These are phyloP conservation scores for Fusarium begoniae DNA, from an alignment of 2,329 filamentous ascomycete genomes.

Conservation along the genomic window DNA sequence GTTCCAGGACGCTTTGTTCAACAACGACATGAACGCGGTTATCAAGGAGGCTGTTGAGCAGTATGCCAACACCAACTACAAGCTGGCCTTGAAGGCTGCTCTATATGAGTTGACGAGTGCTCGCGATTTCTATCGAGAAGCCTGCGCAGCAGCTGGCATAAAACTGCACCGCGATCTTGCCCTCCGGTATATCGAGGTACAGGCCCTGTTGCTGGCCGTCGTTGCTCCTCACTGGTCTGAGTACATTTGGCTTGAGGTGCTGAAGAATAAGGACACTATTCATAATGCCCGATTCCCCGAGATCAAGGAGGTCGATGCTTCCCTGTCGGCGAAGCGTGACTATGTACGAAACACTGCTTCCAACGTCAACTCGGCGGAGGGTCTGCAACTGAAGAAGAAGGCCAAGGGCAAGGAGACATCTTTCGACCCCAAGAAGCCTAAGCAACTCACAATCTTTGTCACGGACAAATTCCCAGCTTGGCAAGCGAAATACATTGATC, in stretches of 20 bases:
- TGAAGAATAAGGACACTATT: constrained; percentile 78
- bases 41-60: constrained; percentile 81
- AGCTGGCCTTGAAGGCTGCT: constrained; percentile 81
- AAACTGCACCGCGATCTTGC: constrained; percentile 88
- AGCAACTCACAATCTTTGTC: constrained; percentile 88
- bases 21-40: constrained; percentile 89
- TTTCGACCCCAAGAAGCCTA: constrained; percentile 91
- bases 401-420: constrained; percentile 87
- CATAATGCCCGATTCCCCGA: constrained; percentile 72
- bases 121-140: constrained; percentile 90
- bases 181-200: constrained; percentile 83
- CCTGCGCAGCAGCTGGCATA: constrained; percentile 77
- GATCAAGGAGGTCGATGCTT: constrained; percentile 70
- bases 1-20: constrained; percentile 89
- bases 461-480: constrained; percentile 84
- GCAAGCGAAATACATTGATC: constrained; percentile 90
- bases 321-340: constrained; percentile 79
- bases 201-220: constrained; percentile 82
- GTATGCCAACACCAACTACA: constrained; percentile 82
- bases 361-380: constrained; percentile 84
- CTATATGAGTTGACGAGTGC: constrained; percentile 93
- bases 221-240: constrained; percentile 95
- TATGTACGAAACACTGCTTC: constrained; percentile 82
- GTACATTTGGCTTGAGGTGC: constrained; percentile 91
- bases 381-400: constrained; percentile 84